Percentiles rank a stretch among this genome's conserved stretches.
Conservation (phyloP, 1,284 basidiomycete genomes). For the Amylostereum areolatum region DNA sequence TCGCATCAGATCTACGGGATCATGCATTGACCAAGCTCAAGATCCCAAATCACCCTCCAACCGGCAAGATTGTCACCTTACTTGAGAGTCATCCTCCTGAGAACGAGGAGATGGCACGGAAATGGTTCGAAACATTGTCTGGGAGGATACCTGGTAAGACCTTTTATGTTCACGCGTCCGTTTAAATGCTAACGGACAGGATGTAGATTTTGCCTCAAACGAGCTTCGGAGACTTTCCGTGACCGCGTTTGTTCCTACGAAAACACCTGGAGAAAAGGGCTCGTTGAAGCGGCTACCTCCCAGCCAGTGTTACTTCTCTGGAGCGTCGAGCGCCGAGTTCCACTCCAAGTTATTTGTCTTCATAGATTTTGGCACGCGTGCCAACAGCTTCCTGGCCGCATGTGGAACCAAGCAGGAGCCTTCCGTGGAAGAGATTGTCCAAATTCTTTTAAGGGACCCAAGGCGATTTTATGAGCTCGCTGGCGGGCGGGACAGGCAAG, state of each 20-base stretch:
- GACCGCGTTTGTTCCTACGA: constrained; percentile 51
- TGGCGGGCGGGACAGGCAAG: constrained; percentile 58
- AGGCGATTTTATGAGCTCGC: constrained; percentile 64
- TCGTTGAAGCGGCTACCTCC: constrained; percentile 49
- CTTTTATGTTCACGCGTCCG: neutral
- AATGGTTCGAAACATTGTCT: constrained; percentile 78
- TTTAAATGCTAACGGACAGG: neutral
- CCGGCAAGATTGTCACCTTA: constrained; percentile 56
- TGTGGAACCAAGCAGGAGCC: constrained; percentile 90
- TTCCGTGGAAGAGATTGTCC: constrained; percentile 74
- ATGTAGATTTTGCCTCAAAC: constrained; percentile 43
- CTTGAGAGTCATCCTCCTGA: constrained; percentile 62
- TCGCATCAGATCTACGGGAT: constrained; percentile 52
- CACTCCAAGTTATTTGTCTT: constrained; percentile 82
- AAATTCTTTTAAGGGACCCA: constrained; percentile 61
- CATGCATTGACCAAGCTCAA: constrained; percentile 66
- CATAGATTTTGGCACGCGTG: constrained; percentile 82
- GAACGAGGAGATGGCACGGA: constrained; percentile 47
- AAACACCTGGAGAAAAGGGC: constrained; percentile 19
- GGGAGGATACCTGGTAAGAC: constrained; percentile 60
- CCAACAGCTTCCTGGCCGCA: constrained; percentile 80
- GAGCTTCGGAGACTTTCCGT: constrained; percentile 46
- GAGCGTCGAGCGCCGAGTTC: constrained; percentile 44
- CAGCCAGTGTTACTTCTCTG: constrained; percentile 64
- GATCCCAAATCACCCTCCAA: constrained; percentile 70